phyloP scores from a whole-genome alignment of 1,284 basidiomycete genomes.

The Stygiomarasmius scandens region DNA sequence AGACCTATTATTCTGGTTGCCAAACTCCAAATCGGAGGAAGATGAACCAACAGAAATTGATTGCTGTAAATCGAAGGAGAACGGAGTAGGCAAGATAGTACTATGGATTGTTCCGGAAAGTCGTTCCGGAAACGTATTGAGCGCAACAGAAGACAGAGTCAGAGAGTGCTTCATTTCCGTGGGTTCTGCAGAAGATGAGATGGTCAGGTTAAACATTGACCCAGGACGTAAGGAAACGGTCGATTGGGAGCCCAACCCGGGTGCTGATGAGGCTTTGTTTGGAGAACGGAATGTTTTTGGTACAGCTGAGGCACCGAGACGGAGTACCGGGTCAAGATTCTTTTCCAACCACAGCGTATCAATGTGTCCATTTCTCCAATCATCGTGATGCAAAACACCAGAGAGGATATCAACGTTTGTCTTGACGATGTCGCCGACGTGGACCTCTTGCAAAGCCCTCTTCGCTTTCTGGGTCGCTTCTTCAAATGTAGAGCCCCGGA shows the following conservation, averaged over 20 bases:
- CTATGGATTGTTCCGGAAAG: slow-evolving; percentile 39
- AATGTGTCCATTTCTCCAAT: slow-evolving; percentile 32
- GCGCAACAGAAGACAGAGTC: slow-evolving; percentile 36
- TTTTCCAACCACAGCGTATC: slow-evolving; percentile 44
- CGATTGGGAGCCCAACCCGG: slow-evolving; percentile 7
- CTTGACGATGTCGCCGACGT: slow-evolving; percentile 27
- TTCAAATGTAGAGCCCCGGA: slow-evolving; percentile 32
- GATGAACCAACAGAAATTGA: slow-evolving; percentile 31
- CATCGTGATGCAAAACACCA: slow-evolving; percentile 34
- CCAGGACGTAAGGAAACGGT: slow-evolving; percentile 37
- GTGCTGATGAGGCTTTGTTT: not conserved
- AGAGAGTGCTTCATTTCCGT: slow-evolving; percentile 29
- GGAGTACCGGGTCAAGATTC: slow-evolving; percentile 25
- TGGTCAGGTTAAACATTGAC: slow-evolving; percentile 36
- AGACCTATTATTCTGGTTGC: slow-evolving; percentile 33
- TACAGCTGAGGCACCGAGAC: slow-evolving; percentile 18
- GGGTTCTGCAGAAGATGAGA: slow-evolving; percentile 21
- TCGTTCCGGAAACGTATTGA: slow-evolving; percentile 41
- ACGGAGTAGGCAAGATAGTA: slow-evolving; percentile 29
- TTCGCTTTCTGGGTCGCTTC: slow-evolving; percentile 35
- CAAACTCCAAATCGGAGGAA: slow-evolving; percentile 36
- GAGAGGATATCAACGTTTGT: slow-evolving; percentile 38
- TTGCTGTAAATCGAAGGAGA: slow-evolving; percentile 37
- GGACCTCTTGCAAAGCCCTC: slow-evolving; percentile 34
- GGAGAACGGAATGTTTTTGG: not conserved